Base-by-base conservation (phyloP, 1,284 basidiomycete genomes). In the Ceratobasidium sp. region DNA sequence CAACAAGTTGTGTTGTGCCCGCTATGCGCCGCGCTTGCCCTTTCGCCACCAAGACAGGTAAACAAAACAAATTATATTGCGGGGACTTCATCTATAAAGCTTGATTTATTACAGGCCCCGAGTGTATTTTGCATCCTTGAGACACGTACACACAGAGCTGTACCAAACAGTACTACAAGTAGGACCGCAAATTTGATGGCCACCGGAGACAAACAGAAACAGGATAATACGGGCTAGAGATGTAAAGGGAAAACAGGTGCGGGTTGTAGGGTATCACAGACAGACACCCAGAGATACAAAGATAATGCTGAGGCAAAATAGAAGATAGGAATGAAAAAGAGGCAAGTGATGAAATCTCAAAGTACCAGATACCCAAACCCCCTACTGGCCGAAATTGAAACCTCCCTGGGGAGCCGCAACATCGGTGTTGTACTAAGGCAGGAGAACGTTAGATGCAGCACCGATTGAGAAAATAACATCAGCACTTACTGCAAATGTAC, bases 351-450 rank as follows among this genome's bases (percentile, higher is more conserved):
- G 65, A 7, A 43, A 71, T 9, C 37, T 22, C 19, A 48, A 58
- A 59, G 41, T 9, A 59, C 37, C 13, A 59, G n/a, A 8, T 31
- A 51, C 14, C 24, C 16, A 65, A 63, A 29, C 14, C 53, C 27
- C 39, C 68, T 71, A 71, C 56, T 71, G 65, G 79, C 84, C 94
- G 81, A 98, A 98, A 81, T 89, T 94, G 88, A 98, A 98, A 29
- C 96, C 96, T 77, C 96, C 96, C 81, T 95, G 92, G 76, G 96
- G 95, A 53, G 92, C 94, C 79, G 87, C 88, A 78, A 94, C 89
- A 81, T 91, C 88, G 54, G 90, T 87, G 80, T 92, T 89, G 87
- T 94, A 94, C 92, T 94, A 61, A 19, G 2, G 22, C 13, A 19
- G 72, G 56, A 53, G 53, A 51, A 24, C n/a, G 39, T n/a, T 62